Conservation (phyloP, 495 filamentous ascomycete genomes). For the Trichoderma asperelloides region DNA sequence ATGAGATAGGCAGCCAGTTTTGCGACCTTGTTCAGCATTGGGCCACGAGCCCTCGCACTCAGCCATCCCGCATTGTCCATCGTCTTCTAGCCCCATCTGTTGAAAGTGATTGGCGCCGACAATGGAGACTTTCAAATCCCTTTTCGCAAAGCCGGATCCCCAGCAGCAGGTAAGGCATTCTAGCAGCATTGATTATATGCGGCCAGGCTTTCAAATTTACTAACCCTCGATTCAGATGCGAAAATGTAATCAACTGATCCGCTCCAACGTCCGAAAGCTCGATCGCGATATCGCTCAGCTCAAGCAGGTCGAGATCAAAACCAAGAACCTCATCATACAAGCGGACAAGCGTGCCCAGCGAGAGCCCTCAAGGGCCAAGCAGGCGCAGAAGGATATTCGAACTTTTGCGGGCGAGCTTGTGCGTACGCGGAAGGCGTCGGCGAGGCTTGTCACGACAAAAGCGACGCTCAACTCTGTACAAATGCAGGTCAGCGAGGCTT, state of each 20-base stretch:
- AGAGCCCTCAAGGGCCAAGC: constrained; percentile 63
- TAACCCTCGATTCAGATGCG: constrained; percentile 54
- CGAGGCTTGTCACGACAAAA: constrained; percentile 71
- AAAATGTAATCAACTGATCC: constrained; percentile 91
- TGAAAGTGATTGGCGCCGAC: constrained; percentile 11
- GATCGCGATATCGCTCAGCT: constrained; percentile 82
- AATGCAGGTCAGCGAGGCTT: constrained; percentile 98
- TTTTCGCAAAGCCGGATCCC: constrained; percentile 90
- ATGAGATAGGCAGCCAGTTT: background rate
- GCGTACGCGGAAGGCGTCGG: constrained; percentile 63
- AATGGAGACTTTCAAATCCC: constrained; percentile 81
- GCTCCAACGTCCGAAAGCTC: constrained; percentile 84
- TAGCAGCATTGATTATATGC: background rate
- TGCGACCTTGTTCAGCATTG: background rate
- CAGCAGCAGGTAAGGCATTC: constrained; percentile 62
- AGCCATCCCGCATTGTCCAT: background rate
- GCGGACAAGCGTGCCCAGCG: constrained; percentile 70
- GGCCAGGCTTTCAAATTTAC: background rate
- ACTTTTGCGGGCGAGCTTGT: constrained; percentile 84
- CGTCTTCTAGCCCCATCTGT: background rate
- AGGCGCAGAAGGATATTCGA: constrained; percentile 70
- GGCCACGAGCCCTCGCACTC: background rate
- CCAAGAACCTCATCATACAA: constrained; percentile 72
- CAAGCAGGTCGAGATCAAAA: constrained; percentile 69
- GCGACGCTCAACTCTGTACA: constrained; percentile 89